These are phyloP conservation scores for Pulveroboletus sp. DNA, from an alignment of 768 basidiomycete genomes.

Conservation along the genomic window DNA sequence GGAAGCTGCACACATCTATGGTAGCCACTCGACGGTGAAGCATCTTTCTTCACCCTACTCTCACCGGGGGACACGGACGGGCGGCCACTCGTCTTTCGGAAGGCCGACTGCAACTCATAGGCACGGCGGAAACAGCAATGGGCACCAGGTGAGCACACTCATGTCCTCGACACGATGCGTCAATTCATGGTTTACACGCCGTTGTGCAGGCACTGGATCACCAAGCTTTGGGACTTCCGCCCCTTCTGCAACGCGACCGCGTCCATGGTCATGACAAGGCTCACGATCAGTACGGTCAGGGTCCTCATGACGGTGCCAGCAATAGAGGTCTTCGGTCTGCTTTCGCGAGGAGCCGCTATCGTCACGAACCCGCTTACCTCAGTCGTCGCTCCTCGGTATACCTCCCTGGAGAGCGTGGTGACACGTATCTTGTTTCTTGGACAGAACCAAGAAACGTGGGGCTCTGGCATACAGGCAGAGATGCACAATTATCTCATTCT, in stretches of 20 bases:
- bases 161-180: background rate
- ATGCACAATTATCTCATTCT: background rate
- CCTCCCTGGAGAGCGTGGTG: constrained; percentile 23
- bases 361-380: constrained; percentile 4
- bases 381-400: constrained; percentile 21
- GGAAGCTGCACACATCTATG: constrained; percentile 37
- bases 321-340: constrained; percentile 13
- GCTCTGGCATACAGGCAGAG: background rate
- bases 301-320: background rate
- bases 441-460: background rate
- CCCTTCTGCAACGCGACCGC: constrained; percentile 13
- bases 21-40: constrained; percentile 13
- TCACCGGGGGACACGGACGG: background rate
- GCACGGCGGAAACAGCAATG: constrained; percentile 1
- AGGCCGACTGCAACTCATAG: background rate
- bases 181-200: background rate
- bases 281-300: background rate
- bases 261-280: background rate
- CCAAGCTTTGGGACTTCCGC: constrained; percentile 8
- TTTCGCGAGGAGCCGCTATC: constrained; percentile 20
- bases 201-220: background rate
- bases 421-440: constrained; percentile 25
- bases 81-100: background rate
- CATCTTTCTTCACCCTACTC: background rate
- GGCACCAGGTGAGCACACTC: constrained; percentile 3